Evolutionary conservation across 768 basidiomycete species (phyloP).

Genomic region (Amanita polypyramis): DNA sequence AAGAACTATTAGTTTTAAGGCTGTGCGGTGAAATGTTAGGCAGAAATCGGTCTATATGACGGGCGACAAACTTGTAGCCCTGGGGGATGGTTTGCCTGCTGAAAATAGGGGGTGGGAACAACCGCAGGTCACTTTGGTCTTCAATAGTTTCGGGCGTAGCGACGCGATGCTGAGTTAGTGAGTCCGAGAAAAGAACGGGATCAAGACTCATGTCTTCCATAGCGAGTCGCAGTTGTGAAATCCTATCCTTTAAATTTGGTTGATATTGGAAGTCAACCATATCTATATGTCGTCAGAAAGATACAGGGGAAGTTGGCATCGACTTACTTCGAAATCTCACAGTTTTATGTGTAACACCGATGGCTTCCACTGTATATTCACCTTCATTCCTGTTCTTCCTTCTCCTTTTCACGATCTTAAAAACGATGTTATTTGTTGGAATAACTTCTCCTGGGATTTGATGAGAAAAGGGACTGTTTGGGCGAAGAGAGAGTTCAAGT

Average conservation of each 20-base stretch:
- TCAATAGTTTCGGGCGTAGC: constrained; percentile 5
- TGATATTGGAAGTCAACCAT: constrained; percentile 93
- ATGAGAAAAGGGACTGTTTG: constrained; percentile 70
- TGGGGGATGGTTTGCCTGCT: constrained; percentile 72
- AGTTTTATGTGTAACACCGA: constrained; percentile 74
- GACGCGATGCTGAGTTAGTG: constrained; percentile 6
- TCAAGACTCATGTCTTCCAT: constrained; percentile 69
- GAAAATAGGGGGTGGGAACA: constrained; percentile 87
- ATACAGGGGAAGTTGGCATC: neutral
- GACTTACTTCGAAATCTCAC: constrained; percentile 82
- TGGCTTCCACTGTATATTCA: constrained; percentile 63
- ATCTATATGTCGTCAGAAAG: constrained; percentile 32
- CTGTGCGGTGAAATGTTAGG: constrained; percentile 23
- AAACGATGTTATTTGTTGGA: constrained; percentile 66
- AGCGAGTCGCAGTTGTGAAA: constrained; percentile 55
- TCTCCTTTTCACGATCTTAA: constrained; percentile 74
- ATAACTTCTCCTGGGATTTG: constrained; percentile 77
- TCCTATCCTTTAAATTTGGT: constrained; percentile 61
- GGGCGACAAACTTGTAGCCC: constrained; percentile 56
- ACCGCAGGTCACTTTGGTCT: constrained; percentile 47
- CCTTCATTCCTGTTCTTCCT: constrained; percentile 35
- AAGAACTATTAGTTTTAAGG: constrained; percentile 70
- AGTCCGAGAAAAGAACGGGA: constrained; percentile 26
- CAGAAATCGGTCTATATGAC: neutral
- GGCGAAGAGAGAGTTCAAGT: constrained; percentile 69